Percentiles rank a stretch among this genome's conserved stretches.
Evolutionary conservation across 345 rosid genomes (phyloP).

Genomic region (Ceriops decandra): DNA sequence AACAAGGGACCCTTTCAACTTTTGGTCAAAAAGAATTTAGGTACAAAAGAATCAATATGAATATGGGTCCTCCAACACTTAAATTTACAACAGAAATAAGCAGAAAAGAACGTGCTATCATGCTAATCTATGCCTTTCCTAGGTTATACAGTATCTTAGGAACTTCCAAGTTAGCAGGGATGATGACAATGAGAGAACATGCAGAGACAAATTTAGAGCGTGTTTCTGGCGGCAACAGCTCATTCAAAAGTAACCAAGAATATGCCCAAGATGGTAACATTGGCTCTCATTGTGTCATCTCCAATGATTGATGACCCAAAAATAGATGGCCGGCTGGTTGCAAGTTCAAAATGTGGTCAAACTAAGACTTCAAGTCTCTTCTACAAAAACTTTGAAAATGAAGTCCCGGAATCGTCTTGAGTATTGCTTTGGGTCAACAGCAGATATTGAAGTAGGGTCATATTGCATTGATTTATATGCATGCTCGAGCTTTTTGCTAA

Average conservation of each 20-base stretch:
- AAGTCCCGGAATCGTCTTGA: conserved; percentile 89
- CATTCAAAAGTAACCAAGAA: conserved; percentile 1
- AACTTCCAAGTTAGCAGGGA: conserved; percentile 18
- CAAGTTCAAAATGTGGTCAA: conserved; percentile 19
- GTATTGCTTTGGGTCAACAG: conserved; percentile 98
- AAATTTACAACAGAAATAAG: conserved; percentile 33
- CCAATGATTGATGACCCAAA: conserved; percentile 16
- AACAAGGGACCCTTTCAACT: not conserved
- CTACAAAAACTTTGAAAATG: conserved; percentile 71
- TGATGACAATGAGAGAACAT: conserved; percentile 10
- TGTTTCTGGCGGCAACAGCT: conserved; percentile 3
- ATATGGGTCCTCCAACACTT: conserved; percentile 13
- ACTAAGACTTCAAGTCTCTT: conserved; percentile 41
- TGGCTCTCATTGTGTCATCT: conserved; percentile 5
- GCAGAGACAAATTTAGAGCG: not conserved
- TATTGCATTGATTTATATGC: conserved; percentile 96
- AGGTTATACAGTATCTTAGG: conserved; percentile 13
- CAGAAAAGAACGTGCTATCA: conserved; percentile 10
- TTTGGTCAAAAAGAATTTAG: conserved; percentile 2
- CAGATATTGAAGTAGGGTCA: conserved; percentile 95
- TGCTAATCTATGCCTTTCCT: conserved; percentile 22
- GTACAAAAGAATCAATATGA: conserved; percentile 26
- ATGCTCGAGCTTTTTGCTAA: conserved; percentile 99
- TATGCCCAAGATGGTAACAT: not conserved
- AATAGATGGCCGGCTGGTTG: conserved; percentile 23